phyloP scores from a whole-genome alignment of 352 stramenopile species.

The Pythium inflatum region DNA sequence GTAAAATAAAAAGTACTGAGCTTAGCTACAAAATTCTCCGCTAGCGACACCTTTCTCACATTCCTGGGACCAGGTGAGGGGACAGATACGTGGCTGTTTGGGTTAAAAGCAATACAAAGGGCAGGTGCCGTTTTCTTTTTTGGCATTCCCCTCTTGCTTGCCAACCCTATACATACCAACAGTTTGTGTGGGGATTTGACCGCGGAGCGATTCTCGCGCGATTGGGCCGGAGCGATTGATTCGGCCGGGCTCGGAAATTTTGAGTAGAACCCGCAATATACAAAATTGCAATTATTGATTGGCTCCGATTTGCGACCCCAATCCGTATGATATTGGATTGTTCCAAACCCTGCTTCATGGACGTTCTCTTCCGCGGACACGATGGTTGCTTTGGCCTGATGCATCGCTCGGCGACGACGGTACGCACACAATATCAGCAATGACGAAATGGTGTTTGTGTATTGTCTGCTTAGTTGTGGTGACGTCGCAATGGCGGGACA shows the following conservation, averaged over 20 bases:
- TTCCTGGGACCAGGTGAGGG: background rate
- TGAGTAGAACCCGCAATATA: slow-evolving; percentile 2
- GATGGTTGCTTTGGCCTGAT: too few species aligned
- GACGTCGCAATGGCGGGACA: too few species aligned
- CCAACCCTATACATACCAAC: too few species aligned
- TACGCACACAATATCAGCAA: too few species aligned
- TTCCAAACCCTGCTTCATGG: too few species aligned
- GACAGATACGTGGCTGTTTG: background rate
- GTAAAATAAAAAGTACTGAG: background rate
- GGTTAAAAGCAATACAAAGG: background rate
- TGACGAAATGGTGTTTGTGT: too few species aligned
- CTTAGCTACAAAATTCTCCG: background rate
- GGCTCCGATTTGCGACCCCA: too few species aligned
- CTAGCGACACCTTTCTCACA: background rate
- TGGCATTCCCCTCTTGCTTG: background rate
- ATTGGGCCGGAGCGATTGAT: background rate
- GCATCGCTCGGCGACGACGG: too few species aligned
- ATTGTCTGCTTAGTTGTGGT: too few species aligned
- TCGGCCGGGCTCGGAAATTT: slow-evolving; percentile 1
- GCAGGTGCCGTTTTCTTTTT: background rate
- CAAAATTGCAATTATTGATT: too few species aligned
- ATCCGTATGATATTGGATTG: too few species aligned
- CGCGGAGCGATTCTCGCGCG: background rate
- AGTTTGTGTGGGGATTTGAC: slow-evolving; percentile 2
- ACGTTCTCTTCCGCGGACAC: too few species aligned